These are phyloP conservation scores for Codiaeum variegatum DNA, from an alignment of 441 rosid species.

Conservation along the genomic window DNA sequence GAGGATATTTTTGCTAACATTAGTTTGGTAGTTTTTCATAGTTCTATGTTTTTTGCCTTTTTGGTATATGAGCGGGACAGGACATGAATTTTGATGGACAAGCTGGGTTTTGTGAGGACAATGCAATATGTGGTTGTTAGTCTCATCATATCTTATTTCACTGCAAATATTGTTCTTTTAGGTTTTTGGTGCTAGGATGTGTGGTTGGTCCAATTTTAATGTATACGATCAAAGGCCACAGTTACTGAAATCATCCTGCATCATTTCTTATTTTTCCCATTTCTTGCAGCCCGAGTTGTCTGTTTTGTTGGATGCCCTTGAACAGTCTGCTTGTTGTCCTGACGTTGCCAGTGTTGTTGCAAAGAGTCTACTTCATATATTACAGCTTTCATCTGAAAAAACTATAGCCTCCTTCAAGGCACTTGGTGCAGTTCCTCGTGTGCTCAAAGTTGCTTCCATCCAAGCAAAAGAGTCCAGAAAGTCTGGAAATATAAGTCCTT, in stretches of 20 bases:
- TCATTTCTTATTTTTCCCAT: conserved; percentile 1
- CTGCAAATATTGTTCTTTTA: background rate
- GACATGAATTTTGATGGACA: background rate
- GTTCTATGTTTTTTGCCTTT: conserved; percentile 9
- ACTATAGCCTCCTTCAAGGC: conserved; percentile 68
- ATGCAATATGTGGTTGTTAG: too few species aligned
- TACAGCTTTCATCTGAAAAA: conserved; percentile 73
- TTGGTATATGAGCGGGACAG: conserved; percentile 1
- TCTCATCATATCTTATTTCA: background rate
- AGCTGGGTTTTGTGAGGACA: too few species aligned
- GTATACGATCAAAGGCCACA: background rate
- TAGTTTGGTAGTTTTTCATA: background rate
- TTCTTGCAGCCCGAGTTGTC: conserved; percentile 78
- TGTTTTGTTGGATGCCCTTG: conserved; percentile 82
- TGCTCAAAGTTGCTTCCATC: conserved; percentile 75
- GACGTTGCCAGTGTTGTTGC: conserved; percentile 60
- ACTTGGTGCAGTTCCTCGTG: conserved; percentile 65
- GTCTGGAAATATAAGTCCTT: conserved; percentile 28
- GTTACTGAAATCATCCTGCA: conserved; percentile 1
- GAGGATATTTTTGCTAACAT: conserved; percentile 15
- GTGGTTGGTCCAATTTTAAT: background rate
- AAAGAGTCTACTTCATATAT: conserved; percentile 61
- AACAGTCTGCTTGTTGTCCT: conserved; percentile 74
- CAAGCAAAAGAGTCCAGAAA: conserved; percentile 67
- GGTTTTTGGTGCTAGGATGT: background rate